Percentiles rank a stretch among this genome's conserved stretches.
Conservation (phyloP, 345 rosid genomes). For the Linum tenue region DNA sequence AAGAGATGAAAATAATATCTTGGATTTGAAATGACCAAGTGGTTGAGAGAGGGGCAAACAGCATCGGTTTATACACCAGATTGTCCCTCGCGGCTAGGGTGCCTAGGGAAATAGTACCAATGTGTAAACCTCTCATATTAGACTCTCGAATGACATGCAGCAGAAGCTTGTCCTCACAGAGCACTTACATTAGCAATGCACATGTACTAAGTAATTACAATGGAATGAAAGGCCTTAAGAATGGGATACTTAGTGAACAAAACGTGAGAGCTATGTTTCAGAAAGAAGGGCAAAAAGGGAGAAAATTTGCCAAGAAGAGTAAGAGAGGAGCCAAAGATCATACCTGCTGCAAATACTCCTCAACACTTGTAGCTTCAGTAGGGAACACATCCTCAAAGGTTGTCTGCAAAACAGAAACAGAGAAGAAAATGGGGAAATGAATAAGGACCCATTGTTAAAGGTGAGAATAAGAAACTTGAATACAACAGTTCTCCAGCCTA, state of each 20-base stretch:
- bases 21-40: neutral
- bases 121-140: neutral
- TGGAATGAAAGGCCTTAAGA: neutral
- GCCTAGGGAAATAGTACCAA: neutral
- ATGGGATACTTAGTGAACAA: neutral
- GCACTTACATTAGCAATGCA: neutral
- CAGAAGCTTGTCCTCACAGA: neutral
- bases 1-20: neutral
- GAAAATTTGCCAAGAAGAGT: neutral
- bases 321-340: constrained; percentile 3
- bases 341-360: constrained; percentile 97
- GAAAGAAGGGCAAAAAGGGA: too few relatives aligned
- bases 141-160: neutral
- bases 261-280: too few relatives aligned
- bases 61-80: neutral
- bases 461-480: neutral
- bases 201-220: neutral
- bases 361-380: constrained; percentile 86
- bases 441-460: neutral
- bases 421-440: constrained; percentile 1
- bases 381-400: constrained; percentile 98
- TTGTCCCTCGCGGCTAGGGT: neutral
- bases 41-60: neutral
- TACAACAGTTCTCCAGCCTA: neutral
- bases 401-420: constrained; percentile 37